Conservation (phyloP, 495 filamentous ascomycete species). For the Aspergillus ellipticus region DNA sequence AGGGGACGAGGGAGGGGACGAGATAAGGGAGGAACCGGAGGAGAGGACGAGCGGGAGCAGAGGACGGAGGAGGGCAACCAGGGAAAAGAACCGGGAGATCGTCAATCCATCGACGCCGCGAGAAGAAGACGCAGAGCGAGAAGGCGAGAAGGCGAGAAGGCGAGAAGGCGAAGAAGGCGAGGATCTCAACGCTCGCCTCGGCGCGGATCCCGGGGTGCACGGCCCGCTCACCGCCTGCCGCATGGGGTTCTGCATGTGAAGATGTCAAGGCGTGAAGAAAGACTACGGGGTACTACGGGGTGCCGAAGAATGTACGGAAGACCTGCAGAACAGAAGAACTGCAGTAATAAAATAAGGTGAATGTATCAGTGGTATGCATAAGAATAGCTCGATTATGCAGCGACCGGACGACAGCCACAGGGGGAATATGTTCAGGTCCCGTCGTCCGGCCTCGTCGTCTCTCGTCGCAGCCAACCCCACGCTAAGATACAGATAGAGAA, state of each 20-base stretch:
- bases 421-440: constrained; percentile 20
- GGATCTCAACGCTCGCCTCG: neutral
- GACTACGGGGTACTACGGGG: too few relatives aligned
- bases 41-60: neutral
- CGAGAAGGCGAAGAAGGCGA: neutral
- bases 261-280: neutral
- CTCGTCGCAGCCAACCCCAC: constrained; percentile 21
- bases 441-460: constrained; percentile 13
- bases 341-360: too few relatives aligned
- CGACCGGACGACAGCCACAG: constrained; percentile 9
- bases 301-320: too few relatives aligned
- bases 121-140: neutral
- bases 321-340: too few relatives aligned
- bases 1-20: too few relatives aligned
- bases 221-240: constrained; percentile 4
- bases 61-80: neutral
- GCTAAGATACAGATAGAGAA: constrained; percentile 45
- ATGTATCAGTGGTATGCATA: too few relatives aligned
- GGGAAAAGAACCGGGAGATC: neutral
- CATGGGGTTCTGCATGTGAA: too few relatives aligned
- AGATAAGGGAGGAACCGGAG: neutral
- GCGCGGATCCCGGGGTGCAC: too few relatives aligned
- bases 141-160: neutral
- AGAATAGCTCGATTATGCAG: constrained; percentile 20
- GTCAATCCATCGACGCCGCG: neutral